Evolutionary conservation across 805 yeast genomes (phyloP).

Genomic region (Teunomyces funiuensis): DNA sequence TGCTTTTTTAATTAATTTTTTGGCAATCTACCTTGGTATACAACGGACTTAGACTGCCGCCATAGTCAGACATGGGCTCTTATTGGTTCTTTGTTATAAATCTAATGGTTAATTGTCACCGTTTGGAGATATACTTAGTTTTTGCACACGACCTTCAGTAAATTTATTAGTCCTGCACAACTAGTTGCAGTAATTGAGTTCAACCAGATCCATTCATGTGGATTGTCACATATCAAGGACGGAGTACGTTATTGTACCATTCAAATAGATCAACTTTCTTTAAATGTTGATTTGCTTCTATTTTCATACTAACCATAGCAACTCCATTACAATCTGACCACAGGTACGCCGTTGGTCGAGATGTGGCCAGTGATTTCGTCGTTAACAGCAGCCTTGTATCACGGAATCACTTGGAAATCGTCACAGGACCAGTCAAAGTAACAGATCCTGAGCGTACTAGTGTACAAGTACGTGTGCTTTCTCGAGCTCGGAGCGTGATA

Average conservation of each 20-base stretch:
- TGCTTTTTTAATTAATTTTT: conserved; percentile 15
- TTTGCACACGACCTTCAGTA: not conserved
- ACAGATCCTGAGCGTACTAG: not conserved
- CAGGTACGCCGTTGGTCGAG: conserved; percentile 28
- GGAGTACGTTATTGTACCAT: not conserved
- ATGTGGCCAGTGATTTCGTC: conserved; percentile 25
- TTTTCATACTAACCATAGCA: not conserved
- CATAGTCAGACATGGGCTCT: too few relatives aligned
- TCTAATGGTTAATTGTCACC: too few relatives aligned
- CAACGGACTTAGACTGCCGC: too few relatives aligned
- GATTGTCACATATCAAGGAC: conserved; percentile 6
- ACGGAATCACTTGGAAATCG: conserved; percentile 27
- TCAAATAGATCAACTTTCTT: too few relatives aligned
- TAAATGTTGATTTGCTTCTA: not conserved
- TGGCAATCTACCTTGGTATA: too few relatives aligned
- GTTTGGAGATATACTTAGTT: too few relatives aligned
- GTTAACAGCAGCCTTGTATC: conserved; percentile 32
- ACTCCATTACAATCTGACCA: conserved; percentile 9
- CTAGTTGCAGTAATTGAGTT: not conserved
- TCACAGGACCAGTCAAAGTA: conserved; percentile 12
- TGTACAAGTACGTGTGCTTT: conserved; percentile 22
- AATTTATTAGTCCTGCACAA: not conserved
- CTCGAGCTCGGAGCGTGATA: conserved; percentile 31
- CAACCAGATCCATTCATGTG: not conserved
- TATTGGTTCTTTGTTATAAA: not conserved